phyloP scores from a whole-genome alignment of 345 rosid species.

The Moringa oleifera region DNA sequence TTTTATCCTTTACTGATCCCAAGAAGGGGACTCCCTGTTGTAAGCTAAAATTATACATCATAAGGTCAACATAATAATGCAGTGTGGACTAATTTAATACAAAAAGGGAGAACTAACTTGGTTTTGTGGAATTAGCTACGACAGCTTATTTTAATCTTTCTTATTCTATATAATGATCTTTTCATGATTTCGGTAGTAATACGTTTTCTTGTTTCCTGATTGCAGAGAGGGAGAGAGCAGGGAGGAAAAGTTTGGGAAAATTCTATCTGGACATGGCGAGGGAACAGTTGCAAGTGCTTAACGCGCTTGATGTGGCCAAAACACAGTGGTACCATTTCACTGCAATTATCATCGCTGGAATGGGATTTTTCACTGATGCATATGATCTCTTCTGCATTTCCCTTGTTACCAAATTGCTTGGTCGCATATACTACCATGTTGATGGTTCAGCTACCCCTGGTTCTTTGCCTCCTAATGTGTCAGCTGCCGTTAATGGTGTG shows the following conservation, averaged over 20 bases:
- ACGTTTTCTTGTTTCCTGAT: background rate
- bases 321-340: conserved; percentile 87
- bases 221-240: background rate
- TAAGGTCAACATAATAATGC: too few relatives aligned
- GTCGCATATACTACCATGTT: conserved; percentile 64
- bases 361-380: conserved; percentile 87
- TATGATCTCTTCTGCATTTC: conserved; percentile 80
- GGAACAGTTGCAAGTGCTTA: conserved; percentile 52
- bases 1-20: too few relatives aligned
- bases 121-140: background rate
- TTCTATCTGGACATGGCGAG: conserved; percentile 31
- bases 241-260: background rate
- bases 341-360: conserved; percentile 69
- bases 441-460: conserved; percentile 64
- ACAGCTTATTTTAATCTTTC: background rate
- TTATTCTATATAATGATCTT: background rate
- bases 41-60: too few relatives aligned
- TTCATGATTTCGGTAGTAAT: background rate
- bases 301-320: conserved; percentile 67
- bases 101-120: too few relatives aligned
- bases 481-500: conserved; percentile 75
- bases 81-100: too few relatives aligned
- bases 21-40: too few relatives aligned
- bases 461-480: conserved; percentile 58
- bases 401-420: conserved; percentile 75